Conservation (phyloP, 2,329 filamentous ascomycete species). For the Colletotrichum limetticola region DNA sequence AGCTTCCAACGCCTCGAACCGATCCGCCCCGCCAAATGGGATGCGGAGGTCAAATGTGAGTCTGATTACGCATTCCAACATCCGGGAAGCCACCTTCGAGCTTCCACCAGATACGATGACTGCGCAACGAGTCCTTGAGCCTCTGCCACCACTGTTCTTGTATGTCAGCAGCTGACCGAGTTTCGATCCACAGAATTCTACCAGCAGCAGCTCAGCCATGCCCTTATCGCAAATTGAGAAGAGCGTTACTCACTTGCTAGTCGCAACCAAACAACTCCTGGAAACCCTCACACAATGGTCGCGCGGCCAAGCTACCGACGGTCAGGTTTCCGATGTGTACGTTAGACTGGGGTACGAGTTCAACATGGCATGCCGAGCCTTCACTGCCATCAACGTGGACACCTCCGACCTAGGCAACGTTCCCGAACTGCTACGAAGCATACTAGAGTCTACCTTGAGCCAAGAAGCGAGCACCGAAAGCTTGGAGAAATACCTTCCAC, state of each 20-base stretch:
- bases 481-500: conserved; percentile 90
- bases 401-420: conserved; percentile 95
- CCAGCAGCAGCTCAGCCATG: conserved; percentile 70
- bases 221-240: conserved; percentile 97
- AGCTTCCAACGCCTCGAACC: conserved; percentile 72
- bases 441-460: conserved; percentile 94
- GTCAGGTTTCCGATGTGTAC: conserved; percentile 97
- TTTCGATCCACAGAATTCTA: conserved; percentile 36
- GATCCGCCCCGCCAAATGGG: conserved; percentile 59
- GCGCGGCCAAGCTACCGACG: conserved; percentile 88
- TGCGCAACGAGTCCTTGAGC: neutral
- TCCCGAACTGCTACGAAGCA: conserved; percentile 87
- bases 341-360: conserved; percentile 98
- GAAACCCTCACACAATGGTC: conserved; percentile 99
- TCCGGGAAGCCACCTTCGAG: neutral
- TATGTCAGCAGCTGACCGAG: conserved; percentile 12
- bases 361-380: conserved; percentile 97
- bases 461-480: conserved; percentile 96
- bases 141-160: neutral
- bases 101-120: neutral
- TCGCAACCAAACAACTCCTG: conserved; percentile 96
- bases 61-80: conserved; percentile 38
- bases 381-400: conserved; percentile 96
- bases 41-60: conserved; percentile 69
- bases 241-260: conserved; percentile 95